Evolutionary conservation across 2,329 filamentous ascomycete species (phyloP).

Genomic region (Thermomyces lanuginosus): DNA sequence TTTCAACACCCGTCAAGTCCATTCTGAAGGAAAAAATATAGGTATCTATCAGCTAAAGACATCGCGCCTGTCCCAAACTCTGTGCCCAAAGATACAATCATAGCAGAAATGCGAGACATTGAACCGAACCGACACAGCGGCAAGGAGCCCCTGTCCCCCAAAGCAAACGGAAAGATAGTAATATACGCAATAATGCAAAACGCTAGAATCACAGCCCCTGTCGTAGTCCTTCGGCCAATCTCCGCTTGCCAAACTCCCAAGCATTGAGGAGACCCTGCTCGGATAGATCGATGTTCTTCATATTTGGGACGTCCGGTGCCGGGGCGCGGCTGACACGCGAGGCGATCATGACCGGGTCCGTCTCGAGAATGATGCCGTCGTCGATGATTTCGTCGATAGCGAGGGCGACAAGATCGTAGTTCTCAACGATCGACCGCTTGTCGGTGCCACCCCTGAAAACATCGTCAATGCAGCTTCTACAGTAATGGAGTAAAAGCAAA

Average conservation of each 20-base stretch:
- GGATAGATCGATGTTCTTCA: slow-evolving; percentile 87
- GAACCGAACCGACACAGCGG: slow-evolving; percentile 8
- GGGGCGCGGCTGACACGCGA: slow-evolving; percentile 86
- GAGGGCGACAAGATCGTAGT: slow-evolving; percentile 90
- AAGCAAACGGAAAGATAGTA: slow-evolving; percentile 3
- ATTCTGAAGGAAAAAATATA: background rate
- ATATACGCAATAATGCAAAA: background rate
- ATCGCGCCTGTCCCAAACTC: slow-evolving; percentile 6
- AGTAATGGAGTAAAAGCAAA: too few relatives aligned
- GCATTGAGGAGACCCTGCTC: slow-evolving; percentile 91
- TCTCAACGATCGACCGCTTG: slow-evolving; percentile 94
- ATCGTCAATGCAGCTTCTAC: too few relatives aligned
- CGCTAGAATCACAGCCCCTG: slow-evolving; percentile 47
- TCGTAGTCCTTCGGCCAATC: slow-evolving; percentile 77
- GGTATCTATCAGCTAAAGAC: slow-evolving; percentile 1
- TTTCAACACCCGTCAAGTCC: slow-evolving; percentile 1
- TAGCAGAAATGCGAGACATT: slow-evolving; percentile 7
- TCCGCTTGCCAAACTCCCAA: slow-evolving; percentile 83
- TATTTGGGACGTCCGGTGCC: slow-evolving; percentile 67
- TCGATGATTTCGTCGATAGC: slow-evolving; percentile 92
- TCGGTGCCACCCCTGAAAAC: slow-evolving; percentile 69
- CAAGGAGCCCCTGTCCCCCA: slow-evolving; percentile 8
- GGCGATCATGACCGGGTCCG: slow-evolving; percentile 84
- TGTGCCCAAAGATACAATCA: slow-evolving; percentile 4
- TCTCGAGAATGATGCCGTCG: slow-evolving; percentile 93